These are phyloP conservation scores for Actinomucor elegans DNA, from an alignment of 371 early-diverging fungal species.

Conservation along the genomic window DNA sequence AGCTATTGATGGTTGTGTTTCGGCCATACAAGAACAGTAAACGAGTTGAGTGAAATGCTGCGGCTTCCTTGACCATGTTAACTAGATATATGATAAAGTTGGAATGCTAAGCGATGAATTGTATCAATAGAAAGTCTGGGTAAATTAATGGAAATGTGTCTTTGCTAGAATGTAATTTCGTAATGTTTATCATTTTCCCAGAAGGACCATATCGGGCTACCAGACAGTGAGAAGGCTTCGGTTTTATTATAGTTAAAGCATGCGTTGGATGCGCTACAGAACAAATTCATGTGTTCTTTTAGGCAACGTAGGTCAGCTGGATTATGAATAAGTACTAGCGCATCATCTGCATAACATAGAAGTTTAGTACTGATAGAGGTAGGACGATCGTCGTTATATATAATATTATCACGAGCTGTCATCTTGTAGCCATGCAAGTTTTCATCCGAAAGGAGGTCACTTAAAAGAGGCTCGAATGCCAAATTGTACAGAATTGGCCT, in stretches of 20 bases:
- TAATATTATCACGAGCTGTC: no score
- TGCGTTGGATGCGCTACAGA: constrained; percentile 3
- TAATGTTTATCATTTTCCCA: no score
- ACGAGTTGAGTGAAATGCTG: background rate
- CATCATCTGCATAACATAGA: constrained; percentile 12
- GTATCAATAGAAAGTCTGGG: constrained; percentile 1
- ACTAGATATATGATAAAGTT: background rate
- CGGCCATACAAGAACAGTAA: constrained; percentile 9
- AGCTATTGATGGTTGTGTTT: constrained; percentile 6
- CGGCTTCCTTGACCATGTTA: background rate
- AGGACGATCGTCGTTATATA: no score
- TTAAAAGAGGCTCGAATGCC: constrained; percentile 13
- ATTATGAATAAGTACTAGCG: background rate
- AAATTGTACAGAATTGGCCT: constrained; percentile 14
- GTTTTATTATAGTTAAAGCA: background rate
- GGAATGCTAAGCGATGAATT: background rate
- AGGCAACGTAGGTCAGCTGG: background rate
- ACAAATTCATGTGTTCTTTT: background rate
- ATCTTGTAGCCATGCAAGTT: background rate
- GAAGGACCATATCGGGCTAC: background rate
- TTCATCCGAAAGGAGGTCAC: background rate
- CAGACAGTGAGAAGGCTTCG: constrained; percentile 10
- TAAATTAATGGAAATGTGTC: background rate
- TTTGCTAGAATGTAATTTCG: background rate
- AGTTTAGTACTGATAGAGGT: background rate